Percentiles rank a stretch among this genome's conserved stretches.
phyloP scores from a whole-genome alignment of 441 rosid species.

The Daphne laureola region DNA sequence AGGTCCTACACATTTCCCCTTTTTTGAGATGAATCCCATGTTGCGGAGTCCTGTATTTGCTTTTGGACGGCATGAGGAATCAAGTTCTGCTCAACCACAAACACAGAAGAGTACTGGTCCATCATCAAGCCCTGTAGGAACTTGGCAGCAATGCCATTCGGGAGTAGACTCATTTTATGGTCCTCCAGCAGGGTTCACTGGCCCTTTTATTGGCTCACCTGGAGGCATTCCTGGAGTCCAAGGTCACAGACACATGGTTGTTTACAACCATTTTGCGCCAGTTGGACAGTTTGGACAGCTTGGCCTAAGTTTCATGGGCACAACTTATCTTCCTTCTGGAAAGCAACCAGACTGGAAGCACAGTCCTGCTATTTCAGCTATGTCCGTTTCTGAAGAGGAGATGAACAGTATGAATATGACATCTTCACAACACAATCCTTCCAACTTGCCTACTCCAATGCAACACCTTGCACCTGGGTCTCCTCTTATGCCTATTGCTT shows the following conservation, averaged over 20 bases:
- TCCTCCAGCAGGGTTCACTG: conserved; percentile 77
- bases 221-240: conserved; percentile 88
- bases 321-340: conserved; percentile 91
- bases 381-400: conserved; percentile 61
- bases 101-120: conserved; percentile 62
- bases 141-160: conserved; percentile 79
- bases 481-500: conserved; percentile 60
- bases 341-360: conserved; percentile 97
- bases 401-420: conserved; percentile 44
- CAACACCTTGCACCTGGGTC: conserved; percentile 85
- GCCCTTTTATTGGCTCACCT: conserved; percentile 81
- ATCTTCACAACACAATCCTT: conserved; percentile 49
- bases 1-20: conserved; percentile 77
- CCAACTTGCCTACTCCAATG: conserved; percentile 52
- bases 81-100: conserved; percentile 57
- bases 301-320: conserved; percentile 95
- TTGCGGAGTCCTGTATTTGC: conserved; percentile 82
- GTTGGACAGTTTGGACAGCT: conserved; percentile 95
- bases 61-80: conserved; percentile 83
- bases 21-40: conserved; percentile 90
- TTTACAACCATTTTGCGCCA: conserved; percentile 96
- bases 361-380: conserved; percentile 57
- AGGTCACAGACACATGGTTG: conserved; percentile 93
- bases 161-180: conserved; percentile 94
- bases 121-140: conserved; percentile 56